Percentiles rank a stretch among this genome's conserved stretches.
These are phyloP conservation scores for Paramecium octaurelia DNA, from an alignment of 73 alveolate genomes.

Conservation along the genomic window DNA sequence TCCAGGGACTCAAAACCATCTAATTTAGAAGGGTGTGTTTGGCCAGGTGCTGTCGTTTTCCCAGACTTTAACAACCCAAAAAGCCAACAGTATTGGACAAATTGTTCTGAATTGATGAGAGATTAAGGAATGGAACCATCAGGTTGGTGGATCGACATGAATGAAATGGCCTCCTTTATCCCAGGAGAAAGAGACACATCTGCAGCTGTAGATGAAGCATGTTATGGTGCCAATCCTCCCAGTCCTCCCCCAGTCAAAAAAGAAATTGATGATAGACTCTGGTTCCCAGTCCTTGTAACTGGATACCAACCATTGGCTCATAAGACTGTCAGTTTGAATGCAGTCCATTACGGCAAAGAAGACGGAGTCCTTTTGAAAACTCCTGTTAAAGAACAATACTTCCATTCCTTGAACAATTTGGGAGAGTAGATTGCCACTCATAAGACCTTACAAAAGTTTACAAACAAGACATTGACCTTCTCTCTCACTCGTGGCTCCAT, in stretches of 20 bases:
- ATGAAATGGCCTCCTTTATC: constrained; percentile 69
- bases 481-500: constrained; percentile 52
- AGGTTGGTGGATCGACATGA: constrained; percentile 88
- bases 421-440: constrained; percentile 56
- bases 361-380: not conserved
- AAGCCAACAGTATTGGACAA: constrained; percentile 72
- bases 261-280: constrained; percentile 27
- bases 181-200: not conserved
- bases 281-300: not conserved
- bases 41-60: constrained; percentile 82
- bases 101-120: constrained; percentile 64
- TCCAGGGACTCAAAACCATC: not conserved
- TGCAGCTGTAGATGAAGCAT: not conserved
- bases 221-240: constrained; percentile 31
- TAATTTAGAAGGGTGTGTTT: constrained; percentile 69
- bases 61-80: constrained; percentile 86
- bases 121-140: constrained; percentile 61
- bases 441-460: not conserved
- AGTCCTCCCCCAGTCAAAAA: not conserved
- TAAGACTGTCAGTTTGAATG: not conserved
- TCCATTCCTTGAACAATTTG: constrained; percentile 46
- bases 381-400: constrained; percentile 37
- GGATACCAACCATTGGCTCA: constrained; percentile 3
- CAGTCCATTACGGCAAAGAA: not conserved
- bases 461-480: constrained; percentile 45